Conservation (phyloP, 1,139 yeast species). For the Suhomyces panamericanus region DNA sequence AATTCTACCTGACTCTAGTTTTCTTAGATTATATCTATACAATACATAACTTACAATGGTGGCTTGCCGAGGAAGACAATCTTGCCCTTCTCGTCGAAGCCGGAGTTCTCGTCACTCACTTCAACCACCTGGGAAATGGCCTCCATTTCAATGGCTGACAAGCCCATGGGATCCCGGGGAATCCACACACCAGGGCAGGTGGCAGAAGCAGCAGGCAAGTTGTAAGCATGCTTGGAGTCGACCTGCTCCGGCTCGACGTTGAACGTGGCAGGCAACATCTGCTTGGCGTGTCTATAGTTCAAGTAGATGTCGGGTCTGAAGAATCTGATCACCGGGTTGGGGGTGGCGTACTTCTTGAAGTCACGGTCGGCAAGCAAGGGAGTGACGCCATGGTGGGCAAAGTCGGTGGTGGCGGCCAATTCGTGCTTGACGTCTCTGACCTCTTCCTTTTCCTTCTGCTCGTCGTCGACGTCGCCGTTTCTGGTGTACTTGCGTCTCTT, state of each 20-base stretch:
- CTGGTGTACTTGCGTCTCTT: constrained; percentile 16
- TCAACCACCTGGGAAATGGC: constrained; percentile 47
- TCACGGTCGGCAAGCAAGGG: constrained; percentile 59
- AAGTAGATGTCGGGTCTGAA: constrained; percentile 66
- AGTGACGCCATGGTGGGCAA: constrained; percentile 22
- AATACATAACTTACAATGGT: constrained; percentile 32
- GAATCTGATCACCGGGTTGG: constrained; percentile 46
- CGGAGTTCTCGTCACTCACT: constrained; percentile 68
- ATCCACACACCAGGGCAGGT: constrained; percentile 80
- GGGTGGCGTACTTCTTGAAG: constrained; percentile 31
- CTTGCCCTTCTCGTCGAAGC: constrained; percentile 59
- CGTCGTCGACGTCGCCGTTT: constrained; percentile 17
- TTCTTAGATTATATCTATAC: not conserved
- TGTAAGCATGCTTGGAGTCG: constrained; percentile 51
- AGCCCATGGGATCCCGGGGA: constrained; percentile 82
- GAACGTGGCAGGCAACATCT: constrained; percentile 53
- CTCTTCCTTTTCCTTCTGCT: constrained; percentile 20
- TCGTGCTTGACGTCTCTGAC: constrained; percentile 25
- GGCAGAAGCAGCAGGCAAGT: constrained; percentile 69
- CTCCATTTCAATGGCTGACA: constrained; percentile 60
- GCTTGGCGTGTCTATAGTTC: constrained; percentile 55
- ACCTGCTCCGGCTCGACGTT: constrained; percentile 29
- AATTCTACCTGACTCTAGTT: too few species aligned
- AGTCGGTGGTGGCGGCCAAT: constrained; percentile 19
- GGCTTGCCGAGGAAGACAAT: constrained; percentile 57